These are phyloP conservation scores for Filosporella fistucella DNA, from an alignment of 495 filamentous ascomycete genomes.

Conservation along the genomic window DNA sequence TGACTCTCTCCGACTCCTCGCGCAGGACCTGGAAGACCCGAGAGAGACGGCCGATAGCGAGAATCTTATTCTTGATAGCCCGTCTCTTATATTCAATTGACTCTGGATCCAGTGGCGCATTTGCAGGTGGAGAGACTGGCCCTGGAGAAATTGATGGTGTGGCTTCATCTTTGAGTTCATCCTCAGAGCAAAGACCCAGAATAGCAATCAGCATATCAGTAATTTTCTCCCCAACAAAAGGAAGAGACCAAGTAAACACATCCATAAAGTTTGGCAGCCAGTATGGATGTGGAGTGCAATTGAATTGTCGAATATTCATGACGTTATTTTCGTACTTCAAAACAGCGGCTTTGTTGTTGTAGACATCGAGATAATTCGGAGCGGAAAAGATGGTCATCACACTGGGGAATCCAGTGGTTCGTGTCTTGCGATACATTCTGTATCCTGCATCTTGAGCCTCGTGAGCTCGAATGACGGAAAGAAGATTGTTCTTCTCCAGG, in stretches of 20 bases:
- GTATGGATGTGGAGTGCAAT: constrained; percentile 98
- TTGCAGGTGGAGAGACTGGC: constrained; percentile 64
- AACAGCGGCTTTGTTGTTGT: constrained; percentile 99
- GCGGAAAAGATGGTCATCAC: constrained; percentile 99
- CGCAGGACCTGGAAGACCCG: constrained; percentile 98
- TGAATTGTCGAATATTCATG: constrained; percentile 99
- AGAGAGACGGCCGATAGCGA: constrained; percentile 93
- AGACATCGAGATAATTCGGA: constrained; percentile 98
- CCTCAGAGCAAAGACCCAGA: constrained; percentile 94
- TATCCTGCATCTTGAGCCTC: constrained; percentile 98
- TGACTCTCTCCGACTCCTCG: constrained; percentile 94
- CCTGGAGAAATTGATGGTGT: constrained; percentile 51
- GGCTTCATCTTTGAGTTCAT: constrained; percentile 81
- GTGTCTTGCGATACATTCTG: constrained; percentile 97
- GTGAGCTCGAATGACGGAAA: constrained; percentile 97
- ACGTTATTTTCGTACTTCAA: constrained; percentile 99
- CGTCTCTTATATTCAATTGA: constrained; percentile 87
- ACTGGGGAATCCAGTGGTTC: constrained; percentile 95
- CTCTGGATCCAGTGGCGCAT: constrained; percentile 60
- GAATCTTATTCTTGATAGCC: constrained; percentile 98
- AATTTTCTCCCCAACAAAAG: constrained; percentile 98
- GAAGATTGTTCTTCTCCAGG: constrained; percentile 96
- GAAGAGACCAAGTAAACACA: constrained; percentile 98
- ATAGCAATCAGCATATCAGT: constrained; percentile 99
- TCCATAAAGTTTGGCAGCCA: constrained; percentile 99